Conservation (phyloP, 2,329 filamentous ascomycete genomes). For the Blastomyces silverae region DNA sequence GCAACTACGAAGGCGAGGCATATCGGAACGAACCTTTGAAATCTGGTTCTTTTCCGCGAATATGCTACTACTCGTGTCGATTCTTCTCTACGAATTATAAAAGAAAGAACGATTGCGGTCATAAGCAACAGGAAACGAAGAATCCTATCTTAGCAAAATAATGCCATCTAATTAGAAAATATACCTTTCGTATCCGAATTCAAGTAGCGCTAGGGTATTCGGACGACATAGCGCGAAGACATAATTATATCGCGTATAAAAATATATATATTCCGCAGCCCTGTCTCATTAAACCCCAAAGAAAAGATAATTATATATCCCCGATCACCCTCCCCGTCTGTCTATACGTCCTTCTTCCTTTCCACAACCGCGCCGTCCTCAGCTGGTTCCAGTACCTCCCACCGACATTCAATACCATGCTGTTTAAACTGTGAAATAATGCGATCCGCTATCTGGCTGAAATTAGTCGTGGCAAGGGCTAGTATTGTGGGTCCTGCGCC, state of each 20-base stretch:
- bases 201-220: neutral
- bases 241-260: neutral
- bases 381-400: slow-evolving; percentile 82
- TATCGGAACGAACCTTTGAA: neutral
- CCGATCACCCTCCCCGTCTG: neutral
- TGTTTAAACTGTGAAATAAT: slow-evolving; percentile 68
- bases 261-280: neutral
- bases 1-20: neutral
- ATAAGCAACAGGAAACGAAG: neutral
- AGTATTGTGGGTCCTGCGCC: slow-evolving; percentile 93
- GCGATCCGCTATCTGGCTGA: slow-evolving; percentile 73
- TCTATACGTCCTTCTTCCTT: slow-evolving; percentile 21
- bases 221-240: neutral
- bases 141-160: neutral
- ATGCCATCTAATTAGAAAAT: neutral
- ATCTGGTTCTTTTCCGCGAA: too few species aligned
- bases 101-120: neutral
- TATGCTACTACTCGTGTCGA: neutral
- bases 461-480: slow-evolving; percentile 83
- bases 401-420: slow-evolving; percentile 64
- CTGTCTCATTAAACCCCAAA: neutral
- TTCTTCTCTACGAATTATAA: neutral
- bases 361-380: slow-evolving; percentile 50
- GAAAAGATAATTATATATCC: neutral
- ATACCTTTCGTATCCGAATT: neutral